These are phyloP conservation scores for Solanum peruvianum DNA, from an alignment of 257 asterid species.

Conservation along the genomic window DNA sequence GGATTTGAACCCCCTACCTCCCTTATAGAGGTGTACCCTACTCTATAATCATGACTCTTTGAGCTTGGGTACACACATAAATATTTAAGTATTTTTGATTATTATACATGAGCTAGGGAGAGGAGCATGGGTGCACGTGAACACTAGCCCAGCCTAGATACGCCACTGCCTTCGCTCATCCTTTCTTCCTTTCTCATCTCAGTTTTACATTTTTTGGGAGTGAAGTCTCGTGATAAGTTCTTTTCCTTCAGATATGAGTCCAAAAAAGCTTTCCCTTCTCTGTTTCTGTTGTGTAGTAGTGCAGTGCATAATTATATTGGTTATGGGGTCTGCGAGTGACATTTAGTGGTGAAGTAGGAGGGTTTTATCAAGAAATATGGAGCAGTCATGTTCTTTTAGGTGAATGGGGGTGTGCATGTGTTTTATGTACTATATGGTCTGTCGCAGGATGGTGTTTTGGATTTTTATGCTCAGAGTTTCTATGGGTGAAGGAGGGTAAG, in stretches of 20 bases:
- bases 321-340: neutral
- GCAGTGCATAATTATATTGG: neutral
- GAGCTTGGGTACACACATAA: neutral
- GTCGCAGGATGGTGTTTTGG: neutral
- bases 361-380: neutral
- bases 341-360: neutral
- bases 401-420: neutral
- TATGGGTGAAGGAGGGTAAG: neutral
- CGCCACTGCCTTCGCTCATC: neutral
- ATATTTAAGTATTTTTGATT: neutral
- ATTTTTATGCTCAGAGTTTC: neutral
- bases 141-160: neutral
- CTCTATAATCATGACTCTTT: neutral
- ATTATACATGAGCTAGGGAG: neutral
- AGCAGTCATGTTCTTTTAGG: neutral
- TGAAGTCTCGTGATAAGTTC: neutral
- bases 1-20: neutral
- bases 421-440: neutral
- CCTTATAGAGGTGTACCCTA: neutral
- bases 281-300: neutral
- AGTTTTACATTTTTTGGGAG: neutral
- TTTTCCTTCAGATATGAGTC: neutral
- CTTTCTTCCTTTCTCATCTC: neutral
- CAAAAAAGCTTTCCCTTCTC: neutral
- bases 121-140: neutral